Evolutionary conservation across 2,329 filamentous ascomycete genomes (phyloP).

Genomic region (Apiospora hydei): DNA sequence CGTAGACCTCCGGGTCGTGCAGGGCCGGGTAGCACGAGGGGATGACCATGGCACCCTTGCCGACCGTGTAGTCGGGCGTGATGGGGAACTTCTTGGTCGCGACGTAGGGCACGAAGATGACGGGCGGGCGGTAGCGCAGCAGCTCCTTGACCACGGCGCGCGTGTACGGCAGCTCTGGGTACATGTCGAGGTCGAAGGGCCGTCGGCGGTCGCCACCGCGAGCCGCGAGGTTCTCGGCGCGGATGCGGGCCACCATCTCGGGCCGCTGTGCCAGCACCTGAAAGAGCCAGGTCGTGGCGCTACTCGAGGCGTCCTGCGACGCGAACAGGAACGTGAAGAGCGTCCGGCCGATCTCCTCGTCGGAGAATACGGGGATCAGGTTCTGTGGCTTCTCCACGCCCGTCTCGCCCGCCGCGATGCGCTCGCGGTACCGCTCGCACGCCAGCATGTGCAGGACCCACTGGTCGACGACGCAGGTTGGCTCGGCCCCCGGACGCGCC

Average conservation of each 20-base stretch:
- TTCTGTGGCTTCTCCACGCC: conserved; percentile 52
- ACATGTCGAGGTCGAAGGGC: conserved; percentile 53
- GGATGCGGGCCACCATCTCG: conserved; percentile 53
- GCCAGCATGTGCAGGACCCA: conserved; percentile 80
- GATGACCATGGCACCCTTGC: conserved; percentile 57
- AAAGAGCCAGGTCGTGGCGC: conserved; percentile 60
- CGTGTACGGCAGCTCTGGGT: conserved; percentile 57
- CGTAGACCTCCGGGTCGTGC: conserved; percentile 56
- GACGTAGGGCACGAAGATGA: conserved; percentile 62
- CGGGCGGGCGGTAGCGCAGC: conserved; percentile 58
- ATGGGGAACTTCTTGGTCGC: conserved; percentile 56
- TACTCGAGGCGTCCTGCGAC: conserved; percentile 61
- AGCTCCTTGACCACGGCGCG: conserved; percentile 61
- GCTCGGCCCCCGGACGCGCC: conserved; percentile 67
- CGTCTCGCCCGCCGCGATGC: conserved; percentile 63
- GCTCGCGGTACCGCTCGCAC: conserved; percentile 70
- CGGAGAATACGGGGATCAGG: conserved; percentile 57
- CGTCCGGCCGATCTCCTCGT: conserved; percentile 57
- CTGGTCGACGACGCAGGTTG: conserved; percentile 78
- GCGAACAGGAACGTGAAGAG: conserved; percentile 63
- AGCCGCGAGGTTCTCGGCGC: conserved; percentile 54
- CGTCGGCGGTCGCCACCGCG: conserved; percentile 49
- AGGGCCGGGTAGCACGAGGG: conserved; percentile 60
- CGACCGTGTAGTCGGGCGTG: conserved; percentile 55
- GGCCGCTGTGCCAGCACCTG: conserved; percentile 59